Base-by-base conservation (phyloP, 345 rosid species). In the Syzygium oleosum region DNA sequence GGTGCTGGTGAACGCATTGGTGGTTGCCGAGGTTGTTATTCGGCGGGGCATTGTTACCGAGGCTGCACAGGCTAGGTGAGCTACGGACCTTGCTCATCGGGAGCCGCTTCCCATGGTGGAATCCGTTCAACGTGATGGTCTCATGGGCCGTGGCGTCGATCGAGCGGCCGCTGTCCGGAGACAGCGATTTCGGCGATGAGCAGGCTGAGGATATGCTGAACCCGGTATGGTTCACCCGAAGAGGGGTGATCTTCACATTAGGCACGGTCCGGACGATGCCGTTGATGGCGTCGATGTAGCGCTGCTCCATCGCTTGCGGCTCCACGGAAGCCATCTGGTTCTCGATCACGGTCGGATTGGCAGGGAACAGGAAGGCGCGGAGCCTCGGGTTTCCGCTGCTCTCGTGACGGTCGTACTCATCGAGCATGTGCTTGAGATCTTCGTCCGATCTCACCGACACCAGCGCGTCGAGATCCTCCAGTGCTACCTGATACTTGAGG, bases 341-440 rank as follows among this genome's bases (percentile, higher is more conserved):
- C 86, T 95, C 96, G 2, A 89, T 22, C 15, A 91, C 31, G 7
- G 91, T 21, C 3, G 94, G 94, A 43, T 59, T 91, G n/a, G 91
- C 59, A 29, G 98, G 97, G 90, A 96, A 96, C 89, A 96, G 87
- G 90, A 95, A 98, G 6, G 95, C 90, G 51, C 97, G 92, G 15
- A 96, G 92, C 89, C 92, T 94, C 2, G 96, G 91, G 51, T 90
- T 89, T 38, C 95, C 92, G 91, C 87, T 91, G 19, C 61, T 90
- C 65, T 90, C 94, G 29, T 93, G 96, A 34, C 95, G 97, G 58
- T 91, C 90, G 73, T 91, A 88, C 84, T 98, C 98, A 1, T 98
- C 98, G 17, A 98, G 53, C 99, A 98, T 96, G 89, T 94, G 97
- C 90, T 91, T 93, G 21, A 96, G 90, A 93, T 96, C 99, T 88